Base-by-base conservation (phyloP, 306 rosid genomes). In the Gleditsia sinensis region DNA sequence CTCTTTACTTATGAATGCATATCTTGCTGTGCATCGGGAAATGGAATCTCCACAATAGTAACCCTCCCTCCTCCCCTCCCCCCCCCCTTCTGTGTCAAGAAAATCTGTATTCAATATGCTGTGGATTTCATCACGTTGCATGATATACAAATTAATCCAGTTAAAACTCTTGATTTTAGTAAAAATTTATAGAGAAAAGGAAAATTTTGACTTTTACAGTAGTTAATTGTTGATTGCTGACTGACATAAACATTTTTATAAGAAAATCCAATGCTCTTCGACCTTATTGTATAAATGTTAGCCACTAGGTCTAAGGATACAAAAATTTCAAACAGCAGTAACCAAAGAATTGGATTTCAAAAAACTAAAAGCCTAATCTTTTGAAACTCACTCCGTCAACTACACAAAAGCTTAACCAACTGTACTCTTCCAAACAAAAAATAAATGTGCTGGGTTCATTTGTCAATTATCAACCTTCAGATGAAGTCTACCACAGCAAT, bases 371-470 rank as follows among this genome's bases (percentile, higher is more conserved):
- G n/a, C n/a, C n/a, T 14, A 11, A 0, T 43, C 23, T 70, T 42
- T 3, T 45, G 46, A 81, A 66, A 64, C 71, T 25, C 46, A 46
- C 27, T 11, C 25, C 78, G 48, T 75, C 27, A 46, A 58, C 80
- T 51, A 34, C 46, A 53, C 30, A 24, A 55, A 45, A 68, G 62
- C 57, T 30, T 50, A 33, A 61, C 6, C 51, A 49, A 67, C 23
- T 43, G 34, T 21, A 57, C 70, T 48, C 34, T 21, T 30, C 13
- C 13, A 9, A 9, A 39, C 2, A 39, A 39, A 14, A 6, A 57
- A 28, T 5, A 14, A 16, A 6, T 16, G 16, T 3, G 4, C n/a
- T 46, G 7, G 9, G 55, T 36, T 46, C 39, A 62, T 39, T 70
- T 45, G 42, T 72, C n/a, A 43, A 78, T 36, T 45, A 72, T 37